These are phyloP conservation scores for Cenchrus americanus DNA, from an alignment of 176 grass and related monocot genomes.

Conservation along the genomic window DNA sequence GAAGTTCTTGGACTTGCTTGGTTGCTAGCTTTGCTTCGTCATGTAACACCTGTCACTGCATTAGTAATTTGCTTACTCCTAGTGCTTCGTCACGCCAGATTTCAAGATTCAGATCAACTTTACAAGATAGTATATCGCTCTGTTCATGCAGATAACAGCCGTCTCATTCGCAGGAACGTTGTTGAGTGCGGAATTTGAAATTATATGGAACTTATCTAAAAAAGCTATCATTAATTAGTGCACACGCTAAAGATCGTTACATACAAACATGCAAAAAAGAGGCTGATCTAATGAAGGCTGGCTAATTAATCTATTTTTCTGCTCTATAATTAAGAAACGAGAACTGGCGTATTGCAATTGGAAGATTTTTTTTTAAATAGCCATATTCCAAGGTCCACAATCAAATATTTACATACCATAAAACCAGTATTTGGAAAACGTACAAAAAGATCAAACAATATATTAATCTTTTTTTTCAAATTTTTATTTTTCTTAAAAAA, in stretches of 20 bases:
- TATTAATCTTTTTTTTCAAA: neutral
- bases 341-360: neutral
- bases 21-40: constrained; percentile 22
- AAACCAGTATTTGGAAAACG: neutral
- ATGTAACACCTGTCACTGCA: neutral
- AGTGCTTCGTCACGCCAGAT: constrained; percentile 7
- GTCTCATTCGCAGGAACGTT: neutral
- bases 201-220: neutral
- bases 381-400: neutral
- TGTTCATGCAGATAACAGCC: neutral
- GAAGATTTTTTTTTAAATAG: neutral
- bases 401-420: neutral
- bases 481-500: neutral
- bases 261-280: constrained; percentile 1
- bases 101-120: constrained; percentile 27
- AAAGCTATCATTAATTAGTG: neutral
- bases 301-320: neutral
- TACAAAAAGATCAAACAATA: neutral
- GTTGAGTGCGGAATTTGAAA: neutral
- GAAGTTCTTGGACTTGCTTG: constrained; percentile 46
- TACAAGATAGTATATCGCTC: neutral
- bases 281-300: neutral
- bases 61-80: neutral
- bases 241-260: neutral
- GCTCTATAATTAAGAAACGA: neutral